Evolutionary conservation across 2,329 filamentous ascomycete species (phyloP).

Genomic region (Paracoccidioides brasiliensis): DNA sequence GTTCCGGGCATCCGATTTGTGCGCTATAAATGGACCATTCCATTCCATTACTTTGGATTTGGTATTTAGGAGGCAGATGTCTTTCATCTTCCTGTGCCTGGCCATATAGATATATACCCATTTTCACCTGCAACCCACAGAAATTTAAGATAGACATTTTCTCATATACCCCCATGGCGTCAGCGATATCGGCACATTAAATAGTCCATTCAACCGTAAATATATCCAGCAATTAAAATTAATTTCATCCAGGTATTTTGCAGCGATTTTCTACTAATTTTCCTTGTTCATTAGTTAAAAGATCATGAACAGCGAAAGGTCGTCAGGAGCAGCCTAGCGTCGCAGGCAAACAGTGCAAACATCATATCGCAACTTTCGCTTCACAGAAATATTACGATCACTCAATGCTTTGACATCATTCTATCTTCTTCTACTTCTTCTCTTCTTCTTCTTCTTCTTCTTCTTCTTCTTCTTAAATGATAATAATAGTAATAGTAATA

Average conservation of each 20-base stretch:
- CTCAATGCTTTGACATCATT: neutral
- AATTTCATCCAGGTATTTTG: neutral
- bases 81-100: too few species aligned
- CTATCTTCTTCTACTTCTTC: too few species aligned
- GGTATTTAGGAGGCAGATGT: too few species aligned
- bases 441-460: too few species aligned
- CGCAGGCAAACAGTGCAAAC: slow-evolving; percentile 22
- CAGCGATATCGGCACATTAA: too few species aligned
- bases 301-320: neutral
- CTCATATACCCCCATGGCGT: neutral
- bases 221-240: neutral
- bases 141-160: too few species aligned
- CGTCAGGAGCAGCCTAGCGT: too few species aligned
- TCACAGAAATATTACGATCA: neutral
- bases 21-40: too few species aligned
- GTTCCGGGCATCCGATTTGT: neutral
- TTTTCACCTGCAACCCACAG: too few species aligned
- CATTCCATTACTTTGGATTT: too few species aligned
- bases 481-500: slow-evolving; percentile 18
- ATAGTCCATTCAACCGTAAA: too few species aligned
- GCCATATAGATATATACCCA: too few species aligned
- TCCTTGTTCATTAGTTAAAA: neutral
- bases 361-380: neutral
- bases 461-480: neutral
- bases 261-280: neutral